These are phyloP conservation scores for Pythium graminicola DNA, from an alignment of 352 stramenopile species.

Conservation along the genomic window DNA sequence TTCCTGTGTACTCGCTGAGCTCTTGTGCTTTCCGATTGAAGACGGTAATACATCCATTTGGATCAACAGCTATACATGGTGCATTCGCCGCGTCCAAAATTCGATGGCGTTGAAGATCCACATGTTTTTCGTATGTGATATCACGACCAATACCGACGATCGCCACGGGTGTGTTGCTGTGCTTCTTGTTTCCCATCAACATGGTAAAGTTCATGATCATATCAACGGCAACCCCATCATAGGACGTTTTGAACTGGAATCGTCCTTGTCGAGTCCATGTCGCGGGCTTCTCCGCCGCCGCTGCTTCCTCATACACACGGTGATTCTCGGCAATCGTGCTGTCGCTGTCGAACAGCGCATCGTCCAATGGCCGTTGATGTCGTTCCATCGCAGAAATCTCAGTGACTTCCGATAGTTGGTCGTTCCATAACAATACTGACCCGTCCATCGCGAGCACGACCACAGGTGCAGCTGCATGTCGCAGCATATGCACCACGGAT, in stretches of 20 bases:
- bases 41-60: slow-evolving; percentile 48
- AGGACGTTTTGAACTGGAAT: slow-evolving; percentile 40
- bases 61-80: slow-evolving; percentile 71
- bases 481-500: slow-evolving; percentile 39
- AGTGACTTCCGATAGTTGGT: slow-evolving; percentile 31
- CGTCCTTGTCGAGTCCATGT: slow-evolving; percentile 35
- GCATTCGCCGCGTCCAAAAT: slow-evolving; percentile 74
- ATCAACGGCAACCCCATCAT: slow-evolving; percentile 35
- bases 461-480: slow-evolving; percentile 44
- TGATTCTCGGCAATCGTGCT: slow-evolving; percentile 1
- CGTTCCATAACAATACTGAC: slow-evolving; percentile 60
- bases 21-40: slow-evolving; percentile 90
- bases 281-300: slow-evolving; percentile 7
- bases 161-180: slow-evolving; percentile 10
- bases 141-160: slow-evolving; percentile 62
- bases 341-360: slow-evolving; percentile 28
- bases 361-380: slow-evolving; percentile 28
- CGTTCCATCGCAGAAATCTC: slow-evolving; percentile 24
- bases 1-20: slow-evolving; percentile 81
- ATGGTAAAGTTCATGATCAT: slow-evolving; percentile 58
- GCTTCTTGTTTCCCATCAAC: slow-evolving; percentile 25
- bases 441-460: slow-evolving; percentile 38
- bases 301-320: slow-evolving; percentile 2
- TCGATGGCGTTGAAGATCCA: slow-evolving; percentile 62
- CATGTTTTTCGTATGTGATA: slow-evolving; percentile 52